phyloP scores from a whole-genome alignment of 148 eudicot species.

The Chenopodium formosanum region DNA sequence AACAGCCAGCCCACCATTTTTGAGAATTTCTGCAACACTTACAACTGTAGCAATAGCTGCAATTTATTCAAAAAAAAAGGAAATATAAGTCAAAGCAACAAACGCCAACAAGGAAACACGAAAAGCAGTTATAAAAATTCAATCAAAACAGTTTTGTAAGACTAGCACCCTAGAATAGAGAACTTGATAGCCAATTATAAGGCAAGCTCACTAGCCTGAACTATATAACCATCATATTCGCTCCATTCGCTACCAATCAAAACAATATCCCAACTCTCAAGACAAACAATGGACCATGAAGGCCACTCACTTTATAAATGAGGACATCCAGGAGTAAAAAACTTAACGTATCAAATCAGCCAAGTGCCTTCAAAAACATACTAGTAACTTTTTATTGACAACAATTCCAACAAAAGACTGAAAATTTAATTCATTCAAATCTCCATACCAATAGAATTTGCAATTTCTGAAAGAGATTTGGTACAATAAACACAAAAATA shows the following conservation, averaged over 20 bases:
- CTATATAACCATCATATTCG: too few relatives aligned
- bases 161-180: not conserved
- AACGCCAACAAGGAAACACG: not conserved
- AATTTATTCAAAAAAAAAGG: slow-evolving; percentile 7
- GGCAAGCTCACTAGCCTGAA: not conserved
- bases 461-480: not conserved
- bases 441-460: not conserved
- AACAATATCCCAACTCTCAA: too few relatives aligned
- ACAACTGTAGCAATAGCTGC: slow-evolving; percentile 90
- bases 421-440: too few relatives aligned
- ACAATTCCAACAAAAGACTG: not conserved
- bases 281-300: too few relatives aligned
- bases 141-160: not conserved
- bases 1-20: slow-evolving; percentile 77
- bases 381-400: too few relatives aligned
- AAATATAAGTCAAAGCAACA: not conserved
- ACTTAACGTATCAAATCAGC: not conserved
- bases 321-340: too few relatives aligned
- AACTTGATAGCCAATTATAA: too few relatives aligned
- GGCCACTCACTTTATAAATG: too few relatives aligned
- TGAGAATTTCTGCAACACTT: slow-evolving; percentile 71
- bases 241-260: too few relatives aligned
- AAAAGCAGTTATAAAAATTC: not conserved
- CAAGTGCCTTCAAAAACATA: not conserved
- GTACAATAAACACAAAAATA: not conserved